A percentile compares a stretch with the other conserved stretches of the same genome.
Conservation (phyloP, 1,284 basidiomycete genomes). For the Cystobasidium sp. region DNA sequence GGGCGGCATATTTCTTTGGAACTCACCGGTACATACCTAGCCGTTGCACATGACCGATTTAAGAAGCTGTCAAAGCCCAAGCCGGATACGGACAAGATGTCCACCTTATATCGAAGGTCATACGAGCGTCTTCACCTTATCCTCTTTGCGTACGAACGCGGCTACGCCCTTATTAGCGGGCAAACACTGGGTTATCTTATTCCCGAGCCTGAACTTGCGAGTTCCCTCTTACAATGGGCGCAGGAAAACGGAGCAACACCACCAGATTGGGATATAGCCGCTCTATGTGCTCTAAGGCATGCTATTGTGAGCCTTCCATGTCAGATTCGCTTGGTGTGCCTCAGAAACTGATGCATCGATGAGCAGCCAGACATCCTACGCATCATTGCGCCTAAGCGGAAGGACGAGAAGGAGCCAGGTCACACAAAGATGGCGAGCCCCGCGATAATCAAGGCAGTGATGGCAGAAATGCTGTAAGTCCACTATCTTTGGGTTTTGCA, state of each 20-base stretch:
- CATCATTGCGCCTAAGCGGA: conserved; percentile 1
- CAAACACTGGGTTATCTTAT: conserved; percentile 14
- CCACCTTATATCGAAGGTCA: conserved; percentile 1
- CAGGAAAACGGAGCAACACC: conserved; percentile 1
- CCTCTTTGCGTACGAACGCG: conserved; percentile 32
- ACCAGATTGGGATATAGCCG: conserved; percentile 21
- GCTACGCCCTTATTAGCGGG: conserved; percentile 25
- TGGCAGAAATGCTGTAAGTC: conserved; percentile 15
- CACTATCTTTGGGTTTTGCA: background rate
- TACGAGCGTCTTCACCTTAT: conserved; percentile 25
- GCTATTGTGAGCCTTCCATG: background rate
- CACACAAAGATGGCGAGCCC: conserved; percentile 16
- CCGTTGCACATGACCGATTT: conserved; percentile 23
- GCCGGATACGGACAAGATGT: background rate
- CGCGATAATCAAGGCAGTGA: conserved; percentile 7
- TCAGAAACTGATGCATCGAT: background rate
- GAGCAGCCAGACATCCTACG: conserved; percentile 6
- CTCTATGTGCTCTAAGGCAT: conserved; percentile 10
- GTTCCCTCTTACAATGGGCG: conserved; percentile 21
- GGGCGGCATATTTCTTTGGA: conserved; percentile 27
- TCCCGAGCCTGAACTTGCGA: conserved; percentile 19
- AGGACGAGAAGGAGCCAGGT: background rate
- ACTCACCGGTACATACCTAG: conserved; percentile 24
- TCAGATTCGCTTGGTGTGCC: too few relatives aligned
- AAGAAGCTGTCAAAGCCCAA: background rate